Percentiles rank a stretch among this genome's conserved stretches.
Evolutionary conservation across 2,329 filamentous ascomycete species (phyloP).

Genomic region (Colletotrichum cordylinicola): DNA sequence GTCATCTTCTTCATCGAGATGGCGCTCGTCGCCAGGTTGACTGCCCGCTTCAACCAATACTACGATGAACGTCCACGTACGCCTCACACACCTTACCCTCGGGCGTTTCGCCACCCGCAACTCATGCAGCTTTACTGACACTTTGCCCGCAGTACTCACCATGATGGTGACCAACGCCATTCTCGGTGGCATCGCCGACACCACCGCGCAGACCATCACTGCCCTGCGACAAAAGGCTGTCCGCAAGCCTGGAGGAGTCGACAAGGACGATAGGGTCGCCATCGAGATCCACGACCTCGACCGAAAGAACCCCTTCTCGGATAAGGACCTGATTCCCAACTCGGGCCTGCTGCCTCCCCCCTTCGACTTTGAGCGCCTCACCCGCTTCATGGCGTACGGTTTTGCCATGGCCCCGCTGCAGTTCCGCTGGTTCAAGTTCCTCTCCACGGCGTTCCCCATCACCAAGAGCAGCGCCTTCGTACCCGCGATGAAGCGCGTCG

Average conservation of each 20-base stretch:
- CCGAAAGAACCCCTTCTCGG: slow-evolving; percentile 74
- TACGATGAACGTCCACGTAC: slow-evolving; percentile 88
- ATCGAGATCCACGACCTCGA: slow-evolving; percentile 92
- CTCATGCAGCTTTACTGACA: background rate
- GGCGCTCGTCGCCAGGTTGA: slow-evolving; percentile 81
- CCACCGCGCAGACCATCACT: slow-evolving; percentile 91
- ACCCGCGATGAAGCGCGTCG: slow-evolving; percentile 88
- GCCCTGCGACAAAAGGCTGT: slow-evolving; percentile 74
- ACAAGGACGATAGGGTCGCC: slow-evolving; percentile 74
- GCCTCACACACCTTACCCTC: slow-evolving; percentile 28
- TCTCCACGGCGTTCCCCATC: slow-evolving; percentile 83
- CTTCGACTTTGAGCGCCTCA: slow-evolving; percentile 95
- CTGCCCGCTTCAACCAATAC: slow-evolving; percentile 89
- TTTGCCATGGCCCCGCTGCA: slow-evolving; percentile 96
- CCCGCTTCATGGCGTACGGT: slow-evolving; percentile 95
- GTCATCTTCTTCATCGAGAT: slow-evolving; percentile 89
- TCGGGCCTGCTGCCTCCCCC: slow-evolving; percentile 72
- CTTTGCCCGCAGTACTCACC: slow-evolving; percentile 73
- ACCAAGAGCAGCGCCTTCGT: slow-evolving; percentile 75
- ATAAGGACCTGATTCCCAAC: slow-evolving; percentile 70
- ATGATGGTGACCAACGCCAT: slow-evolving; percentile 99
- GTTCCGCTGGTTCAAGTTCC: slow-evolving; percentile 93
- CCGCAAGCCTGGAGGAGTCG: slow-evolving; percentile 63
- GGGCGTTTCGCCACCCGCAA: background rate
- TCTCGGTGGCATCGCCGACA: slow-evolving; percentile 94